Base-by-base conservation (phyloP, 495 filamentous ascomycete genomes). In the Penicillium bovifimosum region DNA sequence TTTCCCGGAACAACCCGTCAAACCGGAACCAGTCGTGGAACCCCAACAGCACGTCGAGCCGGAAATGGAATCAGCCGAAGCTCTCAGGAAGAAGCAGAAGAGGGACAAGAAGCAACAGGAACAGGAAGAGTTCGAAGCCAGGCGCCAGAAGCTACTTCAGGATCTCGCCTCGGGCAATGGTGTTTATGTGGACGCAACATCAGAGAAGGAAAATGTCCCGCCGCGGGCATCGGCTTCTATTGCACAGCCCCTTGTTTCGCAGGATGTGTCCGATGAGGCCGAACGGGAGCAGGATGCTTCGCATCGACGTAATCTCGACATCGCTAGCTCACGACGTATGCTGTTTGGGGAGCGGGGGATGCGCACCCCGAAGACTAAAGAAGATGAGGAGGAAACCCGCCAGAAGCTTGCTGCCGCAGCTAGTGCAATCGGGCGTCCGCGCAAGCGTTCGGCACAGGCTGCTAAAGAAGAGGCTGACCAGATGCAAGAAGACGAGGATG, bases 301-400 rank as follows among this genome's bases (percentile, higher is more conserved):
- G 3, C 66, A 62, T 34, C 66, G 73, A 53, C 76, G 77, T 50
- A 70, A 73, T 1, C 62, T 90, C 16, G 86, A 91, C 59, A 55
- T 89, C 3, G 80, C 72, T 8, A 83, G 86, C 50, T 81, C 82
- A 4, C 78, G 80, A 36, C 75, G 88, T 53, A 63, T 91, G 54
- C 60, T 93, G 0, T 90, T 90, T 58, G 82, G 84, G 16, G 81
- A 85, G 18, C 73, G 91, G n/a, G 88, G 87, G 29, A 69, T 90
- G 5, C 78, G 77, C 50, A 78, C 76, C 9, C 87, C 88, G 2
- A 82, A 79, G 49, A 82, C 76, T 4, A 84, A 87, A 58, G 76
- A 79, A 51, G 86, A 90, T 13, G 84, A 86, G 60, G 77, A 82
- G 10, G 75, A 74, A 29, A 67, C 86, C 5, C 78, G 80, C n/a